Conservation (phyloP, 495 filamentous ascomycete species). For the Hypoxylon crocopeplum region DNA sequence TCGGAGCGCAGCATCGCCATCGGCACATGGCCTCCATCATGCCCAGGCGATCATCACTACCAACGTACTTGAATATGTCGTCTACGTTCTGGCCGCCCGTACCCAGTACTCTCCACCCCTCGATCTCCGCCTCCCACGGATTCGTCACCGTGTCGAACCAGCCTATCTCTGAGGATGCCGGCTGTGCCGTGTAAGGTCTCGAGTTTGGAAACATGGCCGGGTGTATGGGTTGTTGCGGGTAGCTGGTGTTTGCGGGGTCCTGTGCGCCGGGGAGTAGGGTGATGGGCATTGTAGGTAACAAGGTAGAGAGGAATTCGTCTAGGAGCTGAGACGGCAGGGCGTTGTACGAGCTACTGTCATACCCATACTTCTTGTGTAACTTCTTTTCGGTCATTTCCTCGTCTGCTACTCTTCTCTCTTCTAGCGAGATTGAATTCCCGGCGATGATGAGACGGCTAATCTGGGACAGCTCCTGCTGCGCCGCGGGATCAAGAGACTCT, state of each 20-base stretch:
- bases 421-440: constrained; percentile 77
- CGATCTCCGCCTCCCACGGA: constrained; percentile 87
- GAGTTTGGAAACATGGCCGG: constrained; percentile 79
- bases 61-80: constrained; percentile 90
- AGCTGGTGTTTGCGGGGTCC: constrained; percentile 81
- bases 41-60: constrained; percentile 73
- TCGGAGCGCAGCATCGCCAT: constrained; percentile 92
- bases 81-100: constrained; percentile 92
- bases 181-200: constrained; percentile 66
- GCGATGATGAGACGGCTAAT: constrained; percentile 90
- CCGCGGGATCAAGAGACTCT: constrained; percentile 67
- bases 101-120: constrained; percentile 84
- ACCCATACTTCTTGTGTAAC: constrained; percentile 84
- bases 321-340: constrained; percentile 79
- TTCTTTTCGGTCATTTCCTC: constrained; percentile 47
- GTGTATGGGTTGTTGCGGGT: constrained; percentile 85
- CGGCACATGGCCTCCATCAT: constrained; percentile 92
- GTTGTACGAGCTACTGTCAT: constrained; percentile 88
- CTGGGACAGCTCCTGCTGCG: constrained; percentile 64
- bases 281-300: constrained; percentile 82
- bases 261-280: constrained; percentile 77
- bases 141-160: constrained; percentile 95
- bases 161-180: constrained; percentile 57
- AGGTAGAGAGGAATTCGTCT: constrained; percentile 78
- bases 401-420: constrained; percentile 41